These are phyloP conservation scores for Diplosphaera chodatii DNA, from an alignment of 139 green algal species.

Conservation along the genomic window DNA sequence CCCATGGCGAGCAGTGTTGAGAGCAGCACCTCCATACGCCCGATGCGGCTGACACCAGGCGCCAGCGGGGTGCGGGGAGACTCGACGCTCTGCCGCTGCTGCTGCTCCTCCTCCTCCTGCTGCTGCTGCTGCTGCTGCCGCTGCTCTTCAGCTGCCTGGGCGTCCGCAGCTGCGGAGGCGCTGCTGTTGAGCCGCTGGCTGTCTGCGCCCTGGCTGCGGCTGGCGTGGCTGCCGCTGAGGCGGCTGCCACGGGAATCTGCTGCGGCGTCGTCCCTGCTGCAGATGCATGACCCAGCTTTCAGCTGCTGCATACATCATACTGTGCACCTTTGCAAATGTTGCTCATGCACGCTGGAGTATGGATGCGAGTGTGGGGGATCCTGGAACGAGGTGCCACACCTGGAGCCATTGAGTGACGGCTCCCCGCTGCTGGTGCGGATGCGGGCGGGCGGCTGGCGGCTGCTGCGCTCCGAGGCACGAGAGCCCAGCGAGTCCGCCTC, in stretches of 20 bases:
- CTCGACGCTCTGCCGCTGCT: neutral
- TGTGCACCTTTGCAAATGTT: too few relatives aligned
- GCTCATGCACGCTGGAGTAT: too few relatives aligned
- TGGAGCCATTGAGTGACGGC: too few relatives aligned
- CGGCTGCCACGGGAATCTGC: neutral
- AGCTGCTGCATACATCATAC: too few relatives aligned
- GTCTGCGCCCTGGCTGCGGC: neutral
- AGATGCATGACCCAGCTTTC: too few relatives aligned
- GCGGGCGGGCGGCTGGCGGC: too few relatives aligned
- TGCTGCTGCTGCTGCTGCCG: neutral
- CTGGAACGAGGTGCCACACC: too few relatives aligned
- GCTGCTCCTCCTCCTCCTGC: neutral
- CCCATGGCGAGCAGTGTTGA: too few relatives aligned
- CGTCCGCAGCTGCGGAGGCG: neutral
- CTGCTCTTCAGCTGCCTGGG: neutral
- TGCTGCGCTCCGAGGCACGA: too few relatives aligned
- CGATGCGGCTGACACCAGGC: neutral
- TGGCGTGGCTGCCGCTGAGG: constrained; percentile 5
- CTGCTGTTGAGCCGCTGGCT: neutral
- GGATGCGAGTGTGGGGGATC: too few relatives aligned
- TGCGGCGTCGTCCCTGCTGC: neutral
- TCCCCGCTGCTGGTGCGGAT: too few relatives aligned
- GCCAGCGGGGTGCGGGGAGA: neutral
- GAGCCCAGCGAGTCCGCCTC: too few relatives aligned
- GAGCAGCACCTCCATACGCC: neutral